Evolutionary conservation across 768 basidiomycete species (phyloP), one percentile per base, ranked within the genome.

Genomic region (Lyophyllum atratum): DNA sequence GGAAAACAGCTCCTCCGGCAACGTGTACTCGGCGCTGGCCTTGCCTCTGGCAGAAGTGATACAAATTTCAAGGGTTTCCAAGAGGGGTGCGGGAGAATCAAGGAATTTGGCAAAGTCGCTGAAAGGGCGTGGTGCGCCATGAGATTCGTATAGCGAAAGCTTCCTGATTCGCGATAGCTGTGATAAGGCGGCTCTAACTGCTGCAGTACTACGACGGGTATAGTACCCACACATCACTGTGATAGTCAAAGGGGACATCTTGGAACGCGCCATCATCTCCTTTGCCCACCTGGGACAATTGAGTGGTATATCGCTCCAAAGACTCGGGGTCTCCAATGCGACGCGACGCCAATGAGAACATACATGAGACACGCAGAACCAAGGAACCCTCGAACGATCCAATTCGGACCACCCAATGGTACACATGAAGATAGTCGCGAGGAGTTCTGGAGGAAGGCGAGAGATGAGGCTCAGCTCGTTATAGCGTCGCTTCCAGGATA

Each of bases 321-420:
- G 33, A 34, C 19, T 47, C 14, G 46, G 51, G 11, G 52, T 49
- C 3, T 58, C 28, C 19, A 54, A 15, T 7, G 46, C 47, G 43
- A 54, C 33, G 14, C 31, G 46, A 21, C 46, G 52, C 57, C 51
- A 54, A n/a, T 40, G 39, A 8, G 46, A 26, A 28, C 57, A 54
- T 12, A 58, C 47, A 19, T 43, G 17, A 4, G 46, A 31, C 5
- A 58, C 21, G 24, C 2, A 19, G 17, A 45, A 21, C 8, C 34
- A 15, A 8, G 39, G n/a, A 15, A 40, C 17, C 5, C 5, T n/a
- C 17, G 15, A 7, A 9, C 19, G n/a, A 4, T 10, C 15, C 15
- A 19, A 6, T 15, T 40, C 11, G 19, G 39, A 19, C 22, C 22
- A 26, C 19, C 34, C 33, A 31, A 12, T 17, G 14, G 42, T 19